A percentile compares a stretch with the other conserved stretches of the same genome.
phyloP scores from a whole-genome alignment of 148 eudicot species.

The Hydrangea macrophylla region DNA sequence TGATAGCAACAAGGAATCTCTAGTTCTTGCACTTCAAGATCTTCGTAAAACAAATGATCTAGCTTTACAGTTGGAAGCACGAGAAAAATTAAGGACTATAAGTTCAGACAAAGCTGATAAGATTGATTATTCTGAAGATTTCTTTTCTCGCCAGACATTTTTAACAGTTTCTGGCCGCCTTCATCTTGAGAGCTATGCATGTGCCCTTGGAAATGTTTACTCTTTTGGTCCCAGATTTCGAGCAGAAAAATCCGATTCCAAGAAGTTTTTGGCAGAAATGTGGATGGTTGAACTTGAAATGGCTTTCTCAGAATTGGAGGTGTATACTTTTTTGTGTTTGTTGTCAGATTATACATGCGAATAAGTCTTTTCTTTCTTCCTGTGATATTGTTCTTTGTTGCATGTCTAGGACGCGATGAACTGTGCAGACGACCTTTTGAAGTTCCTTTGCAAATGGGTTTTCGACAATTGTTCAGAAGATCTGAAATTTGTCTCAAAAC shows the following conservation, averaged over 20 bases:
- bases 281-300: slow-evolving; percentile 92
- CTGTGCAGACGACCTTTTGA: slow-evolving; percentile 70
- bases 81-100: slow-evolving; percentile 35
- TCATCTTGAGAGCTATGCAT: slow-evolving; percentile 86
- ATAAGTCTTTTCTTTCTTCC: not conserved
- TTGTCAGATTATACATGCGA: not conserved
- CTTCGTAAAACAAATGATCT: slow-evolving; percentile 64
- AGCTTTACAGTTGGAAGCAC: slow-evolving; percentile 49
- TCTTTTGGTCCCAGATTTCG: slow-evolving; percentile 84
- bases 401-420: slow-evolving; percentile 70
- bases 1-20: slow-evolving; percentile 71
- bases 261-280: slow-evolving; percentile 69
- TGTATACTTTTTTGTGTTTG: slow-evolving; percentile 14
- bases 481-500: slow-evolving; percentile 60
- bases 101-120: slow-evolving; percentile 24
- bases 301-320: slow-evolving; percentile 87
- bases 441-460: slow-evolving; percentile 65
- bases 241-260: slow-evolving; percentile 57
- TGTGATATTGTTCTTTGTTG: not conserved
- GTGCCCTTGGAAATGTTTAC: slow-evolving; percentile 91
- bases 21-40: slow-evolving; percentile 66
- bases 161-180: slow-evolving; percentile 78
- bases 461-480: slow-evolving; percentile 59
- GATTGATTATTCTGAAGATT: slow-evolving; percentile 46
- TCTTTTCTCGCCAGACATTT: slow-evolving; percentile 66